Conservation (phyloP, 495 filamentous ascomycete species). For the Podospora tetraspora region DNA sequence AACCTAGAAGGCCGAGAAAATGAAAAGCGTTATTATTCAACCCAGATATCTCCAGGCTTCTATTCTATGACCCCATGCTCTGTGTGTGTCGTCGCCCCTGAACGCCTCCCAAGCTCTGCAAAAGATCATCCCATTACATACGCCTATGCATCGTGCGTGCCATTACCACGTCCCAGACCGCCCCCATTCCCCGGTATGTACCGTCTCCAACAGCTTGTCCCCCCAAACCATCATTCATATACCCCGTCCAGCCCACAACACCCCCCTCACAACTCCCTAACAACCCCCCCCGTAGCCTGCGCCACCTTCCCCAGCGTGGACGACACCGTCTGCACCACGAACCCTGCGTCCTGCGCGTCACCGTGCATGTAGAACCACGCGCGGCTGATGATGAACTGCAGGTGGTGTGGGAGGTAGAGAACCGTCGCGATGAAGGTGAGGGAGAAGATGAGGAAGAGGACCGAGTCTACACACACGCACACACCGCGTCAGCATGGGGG, state of each 20-base stretch:
- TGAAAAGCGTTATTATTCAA: not conserved
- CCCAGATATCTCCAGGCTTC: not conserved
- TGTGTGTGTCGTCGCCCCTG: not conserved
- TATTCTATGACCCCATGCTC: not conserved
- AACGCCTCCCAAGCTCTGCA: not conserved
- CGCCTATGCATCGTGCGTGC: not conserved
- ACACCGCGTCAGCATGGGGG: not conserved
- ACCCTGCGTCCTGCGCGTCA: constrained; percentile 42
- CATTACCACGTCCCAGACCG: not conserved
- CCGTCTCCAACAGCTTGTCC: not conserved
- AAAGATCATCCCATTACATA: not conserved
- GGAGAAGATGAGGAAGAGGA: constrained; percentile 79
- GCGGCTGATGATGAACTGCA: constrained; percentile 69
- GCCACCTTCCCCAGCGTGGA: constrained; percentile 21
- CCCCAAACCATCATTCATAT: not conserved
- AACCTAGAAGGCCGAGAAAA: not conserved
- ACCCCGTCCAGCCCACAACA: not conserved
- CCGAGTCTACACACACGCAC: constrained; percentile 57
- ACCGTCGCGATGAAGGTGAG: constrained; percentile 80
- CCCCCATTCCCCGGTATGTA: not conserved
- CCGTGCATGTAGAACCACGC: constrained; percentile 93
- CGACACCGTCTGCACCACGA: constrained; percentile 23
- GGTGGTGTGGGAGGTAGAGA: constrained; percentile 88
- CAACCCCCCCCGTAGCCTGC: constrained; percentile 20
- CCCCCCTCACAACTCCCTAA: constrained; percentile 34